These are phyloP conservation scores for Botrytis fabae DNA, from an alignment of 2,329 filamentous ascomycete genomes.

Conservation along the genomic window DNA sequence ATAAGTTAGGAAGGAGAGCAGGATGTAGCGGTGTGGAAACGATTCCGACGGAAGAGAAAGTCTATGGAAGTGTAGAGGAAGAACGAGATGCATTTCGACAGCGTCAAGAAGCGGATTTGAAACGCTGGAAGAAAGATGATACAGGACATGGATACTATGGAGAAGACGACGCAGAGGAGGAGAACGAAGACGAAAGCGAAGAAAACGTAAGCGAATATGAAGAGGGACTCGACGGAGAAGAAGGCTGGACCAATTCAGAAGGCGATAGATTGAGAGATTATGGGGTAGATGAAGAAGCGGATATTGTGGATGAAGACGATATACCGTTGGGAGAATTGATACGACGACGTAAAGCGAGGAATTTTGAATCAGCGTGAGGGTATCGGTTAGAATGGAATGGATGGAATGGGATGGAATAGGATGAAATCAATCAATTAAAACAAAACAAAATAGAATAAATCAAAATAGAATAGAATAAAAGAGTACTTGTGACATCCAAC, in stretches of 20 bases:
- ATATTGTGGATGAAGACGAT: conserved; percentile 59
- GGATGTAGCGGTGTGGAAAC: conserved; percentile 16
- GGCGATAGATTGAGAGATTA: conserved; percentile 74
- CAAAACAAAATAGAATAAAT: background rate
- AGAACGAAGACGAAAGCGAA: conserved; percentile 33
- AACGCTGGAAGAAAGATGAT: conserved; percentile 39
- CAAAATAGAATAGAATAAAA: background rate
- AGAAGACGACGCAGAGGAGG: conserved; percentile 32
- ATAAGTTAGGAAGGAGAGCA: conserved; percentile 49
- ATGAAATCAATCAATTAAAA: background rate
- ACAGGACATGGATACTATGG: conserved; percentile 25
- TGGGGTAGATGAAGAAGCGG: conserved; percentile 75
- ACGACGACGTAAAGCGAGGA: conserved; percentile 49
- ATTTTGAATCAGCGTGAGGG: background rate
- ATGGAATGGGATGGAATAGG: background rate
- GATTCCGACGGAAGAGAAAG: conserved; percentile 21
- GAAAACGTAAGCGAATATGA: conserved; percentile 40
- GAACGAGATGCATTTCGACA: conserved; percentile 49
- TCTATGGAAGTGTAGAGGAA: conserved; percentile 42
- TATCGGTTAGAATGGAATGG: background rate
- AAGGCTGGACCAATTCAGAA: conserved; percentile 72
- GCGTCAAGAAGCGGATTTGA: conserved; percentile 52
- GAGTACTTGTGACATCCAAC: background rate
- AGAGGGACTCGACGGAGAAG: conserved; percentile 49
- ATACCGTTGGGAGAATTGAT: conserved; percentile 70